phyloP scores from a whole-genome alignment of 805 yeast species.

The Diddensiella transvaalensis region DNA sequence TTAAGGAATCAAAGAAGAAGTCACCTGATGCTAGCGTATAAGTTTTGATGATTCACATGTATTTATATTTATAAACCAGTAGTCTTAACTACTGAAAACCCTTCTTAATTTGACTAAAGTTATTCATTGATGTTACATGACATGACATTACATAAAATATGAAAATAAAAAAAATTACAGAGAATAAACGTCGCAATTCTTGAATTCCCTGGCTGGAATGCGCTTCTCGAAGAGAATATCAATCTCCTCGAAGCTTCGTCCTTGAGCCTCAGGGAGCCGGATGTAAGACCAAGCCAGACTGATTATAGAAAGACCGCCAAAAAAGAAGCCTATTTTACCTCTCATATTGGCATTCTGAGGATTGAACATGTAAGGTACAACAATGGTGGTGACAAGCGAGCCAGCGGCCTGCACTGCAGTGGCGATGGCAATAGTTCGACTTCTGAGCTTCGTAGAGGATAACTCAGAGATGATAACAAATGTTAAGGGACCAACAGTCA shows the following conservation, averaged over 20 bases:
- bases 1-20: not conserved
- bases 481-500: constrained; percentile 44
- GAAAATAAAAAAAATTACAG: not conserved
- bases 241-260: constrained; percentile 57
- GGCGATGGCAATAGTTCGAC: constrained; percentile 36
- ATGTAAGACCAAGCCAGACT: constrained; percentile 44
- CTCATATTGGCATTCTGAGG: constrained; percentile 45
- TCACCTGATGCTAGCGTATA: no score
- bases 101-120: no score
- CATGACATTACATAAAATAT: no score
- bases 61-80: no score
- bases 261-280: constrained; percentile 57
- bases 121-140: no score
- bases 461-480: constrained; percentile 42
- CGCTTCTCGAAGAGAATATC: constrained; percentile 46
- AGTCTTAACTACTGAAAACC: no score
- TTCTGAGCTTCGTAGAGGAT: constrained; percentile 39
- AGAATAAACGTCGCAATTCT: constrained; percentile 17
- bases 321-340: constrained; percentile 48
- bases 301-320: constrained; percentile 39
- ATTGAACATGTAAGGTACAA: constrained; percentile 49
- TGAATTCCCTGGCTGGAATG: constrained; percentile 17
- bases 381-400: constrained; percentile 24
- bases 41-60: no score
- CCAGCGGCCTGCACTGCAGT: constrained; percentile 32